Conservation (phyloP, 768 basidiomycete genomes). For the Leccinellum rugosiceps region DNA sequence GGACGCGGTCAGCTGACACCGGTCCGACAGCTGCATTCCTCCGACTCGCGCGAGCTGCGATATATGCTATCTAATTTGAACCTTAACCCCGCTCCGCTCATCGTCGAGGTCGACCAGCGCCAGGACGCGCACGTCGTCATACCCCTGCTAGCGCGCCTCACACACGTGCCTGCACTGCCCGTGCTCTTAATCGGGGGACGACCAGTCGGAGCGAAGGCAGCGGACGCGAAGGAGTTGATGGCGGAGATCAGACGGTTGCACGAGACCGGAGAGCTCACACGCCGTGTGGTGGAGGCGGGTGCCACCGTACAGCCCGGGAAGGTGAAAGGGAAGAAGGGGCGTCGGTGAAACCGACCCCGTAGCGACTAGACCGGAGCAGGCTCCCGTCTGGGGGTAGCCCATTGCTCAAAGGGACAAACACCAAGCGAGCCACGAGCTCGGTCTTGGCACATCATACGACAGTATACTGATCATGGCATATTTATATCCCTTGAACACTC, state of each 20-base stretch:
- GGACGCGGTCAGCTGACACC: slow-evolving; percentile 1
- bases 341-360: neutral
- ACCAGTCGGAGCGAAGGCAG: slow-evolving; percentile 39
- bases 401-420: neutral
- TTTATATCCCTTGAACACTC: slow-evolving; percentile 3
- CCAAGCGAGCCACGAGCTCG: neutral
- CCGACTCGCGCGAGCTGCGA: slow-evolving; percentile 65
- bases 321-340: slow-evolving; percentile 49
- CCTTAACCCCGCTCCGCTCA: slow-evolving; percentile 58
- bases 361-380: slow-evolving; percentile 1
- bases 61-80: slow-evolving; percentile 50
- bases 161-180: slow-evolving; percentile 52
- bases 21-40: slow-evolving; percentile 52
- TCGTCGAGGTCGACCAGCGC: slow-evolving; percentile 72
- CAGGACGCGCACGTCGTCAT: slow-evolving; percentile 63
- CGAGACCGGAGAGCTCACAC: slow-evolving; percentile 49
- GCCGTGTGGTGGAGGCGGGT: slow-evolving; percentile 52
- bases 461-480: neutral
- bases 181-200: slow-evolving; percentile 68
- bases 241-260: slow-evolving; percentile 50
- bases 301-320: slow-evolving; percentile 52
- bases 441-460: neutral
- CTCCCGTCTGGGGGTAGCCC: slow-evolving; percentile 8
- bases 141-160: slow-evolving; percentile 62
- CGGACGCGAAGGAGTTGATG: slow-evolving; percentile 27